Base-by-base conservation (phyloP, 257 asterid species). In the Przewalskia tangutica region DNA sequence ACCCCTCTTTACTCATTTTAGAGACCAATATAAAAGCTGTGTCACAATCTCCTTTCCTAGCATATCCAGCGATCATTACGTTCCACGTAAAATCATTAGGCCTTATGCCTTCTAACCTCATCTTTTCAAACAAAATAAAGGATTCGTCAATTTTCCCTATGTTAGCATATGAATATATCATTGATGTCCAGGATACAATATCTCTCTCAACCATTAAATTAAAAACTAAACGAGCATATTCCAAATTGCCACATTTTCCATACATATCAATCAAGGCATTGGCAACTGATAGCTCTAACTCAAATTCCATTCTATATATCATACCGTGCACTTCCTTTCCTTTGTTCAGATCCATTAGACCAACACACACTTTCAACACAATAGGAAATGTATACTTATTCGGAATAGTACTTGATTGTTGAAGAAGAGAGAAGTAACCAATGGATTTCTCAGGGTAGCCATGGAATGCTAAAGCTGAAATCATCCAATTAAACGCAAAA, bases 21-120 rank as follows among this genome's bases (percentile, higher is more conserved):
- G 89, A 55, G 54, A 87, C 84, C 66, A 84, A 84, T 38, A 12
- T 77, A 14, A 84, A 81, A 66, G 92, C 94, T 48, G 79, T 80
- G 71, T 89, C 90, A 81, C 89, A 88, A 77, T 91, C 92, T 82
- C 92, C 92, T 40, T 54, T 87, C 83, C 84, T 88, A 16, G 94
- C 91, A 46, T 85, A 85, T 20, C 87, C 93, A 6, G 88, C 83
- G 66, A 90, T 89, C 78, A 91, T 84, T 2, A 88, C 86, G 1
- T 89, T 92, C 97, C 97, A 91, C 0, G 95, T 89, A 81, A 89
- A 88, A 44, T 89, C 88, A 77, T 92, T 92, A n/a, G 90, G 91
- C 42, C 82, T 54, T 5, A 86, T 59, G 14, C 92, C 92, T 63
- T 89, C 89, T 54, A 77, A 60, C 54, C 84, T 85, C 97, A 92